Base-by-base conservation (phyloP, 805 yeast genomes). In the Saturnispora besseyi region DNA sequence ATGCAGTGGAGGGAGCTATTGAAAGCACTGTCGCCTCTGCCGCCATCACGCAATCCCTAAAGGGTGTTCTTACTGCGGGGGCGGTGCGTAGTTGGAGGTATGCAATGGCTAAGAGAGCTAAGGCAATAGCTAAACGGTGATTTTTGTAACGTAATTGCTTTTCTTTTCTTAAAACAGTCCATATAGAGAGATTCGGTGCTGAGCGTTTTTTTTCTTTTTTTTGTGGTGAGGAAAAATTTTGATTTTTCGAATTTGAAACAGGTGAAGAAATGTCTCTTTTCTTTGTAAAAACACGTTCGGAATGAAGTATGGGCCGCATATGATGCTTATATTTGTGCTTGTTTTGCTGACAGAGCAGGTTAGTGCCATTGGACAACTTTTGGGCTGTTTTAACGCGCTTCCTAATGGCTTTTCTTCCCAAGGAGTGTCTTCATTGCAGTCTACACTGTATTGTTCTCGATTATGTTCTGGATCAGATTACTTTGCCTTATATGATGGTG, bases 21-120 rank as follows among this genome's bases (percentile, higher is more conserved):
- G 67, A 70, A 54, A 65, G 72, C 26, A 84, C 84, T 1, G 89
- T 90, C 7, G 71, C 71, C 41, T 67, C 68, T 61, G 82, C 93
- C n/a, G 86, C 96, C 13, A 61, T 81, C 13, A 65, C 79, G 8
- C 99, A 93, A 65, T 79, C 87, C 30, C 55, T 79, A 15, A 89
- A 91, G 64, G 99, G 99, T 0, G 59, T 91, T 1, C 69, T 87
- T 40, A 88, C 96, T 3, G 96, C 98, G 1, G 99, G 99, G 1
- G 45, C 85, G 1, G 61, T 70, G 18, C 86, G 84, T 61, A 79
- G 90, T 10, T 61, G 80, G 45, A 77, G 74, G 59, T 90, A 90
- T 64, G 90, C 95, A 4, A 69, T 76, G 64, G 95, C 87, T 44
- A 90, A 90, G 66, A 68, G 73, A 48, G 55, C 58, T 22, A 75